Conservation (phyloP, 208 protist genomes). For the Crithidia acanthocephali region DNA sequence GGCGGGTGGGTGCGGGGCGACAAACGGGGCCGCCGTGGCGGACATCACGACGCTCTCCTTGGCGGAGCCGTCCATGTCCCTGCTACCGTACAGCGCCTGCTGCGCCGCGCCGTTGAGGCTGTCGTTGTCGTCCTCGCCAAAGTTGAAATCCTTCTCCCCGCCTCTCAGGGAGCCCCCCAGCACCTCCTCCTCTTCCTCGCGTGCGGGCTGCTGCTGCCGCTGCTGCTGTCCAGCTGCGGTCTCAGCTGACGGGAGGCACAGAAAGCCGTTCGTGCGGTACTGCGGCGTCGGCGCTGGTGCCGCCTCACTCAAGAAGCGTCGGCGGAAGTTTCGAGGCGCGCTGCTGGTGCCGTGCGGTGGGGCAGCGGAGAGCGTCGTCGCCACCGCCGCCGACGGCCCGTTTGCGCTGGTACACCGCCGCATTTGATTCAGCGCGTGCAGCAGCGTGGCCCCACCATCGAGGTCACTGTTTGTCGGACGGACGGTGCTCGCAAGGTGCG, state of each 20-base stretch:
- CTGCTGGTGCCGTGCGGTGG: not conserved
- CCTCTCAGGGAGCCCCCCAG: not conserved
- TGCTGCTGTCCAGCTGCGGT: not conserved
- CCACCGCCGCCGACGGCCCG: not conserved
- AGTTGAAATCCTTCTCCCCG: not conserved
- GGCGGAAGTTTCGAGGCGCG: slow-evolving; percentile 10
- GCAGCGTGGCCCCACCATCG: slow-evolving; percentile 1
- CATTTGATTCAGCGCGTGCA: slow-evolving; percentile 3
- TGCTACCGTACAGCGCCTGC: slow-evolving; percentile 11
- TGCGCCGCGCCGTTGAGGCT: not conserved
- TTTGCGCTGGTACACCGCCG: slow-evolving; percentile 30
- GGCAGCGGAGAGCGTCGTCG: not conserved
- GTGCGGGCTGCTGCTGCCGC: not conserved
- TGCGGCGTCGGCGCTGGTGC: not conserved
- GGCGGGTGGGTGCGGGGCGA: slow-evolving; percentile 25
- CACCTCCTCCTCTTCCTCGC: not conserved
- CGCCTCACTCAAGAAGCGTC: slow-evolving; percentile 20
- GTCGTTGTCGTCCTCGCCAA: not conserved
- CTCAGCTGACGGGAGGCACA: slow-evolving; percentile 5
- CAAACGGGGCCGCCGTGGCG: slow-evolving; percentile 1
- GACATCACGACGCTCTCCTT: slow-evolving; percentile 3
- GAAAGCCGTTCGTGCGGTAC: slow-evolving; percentile 15
- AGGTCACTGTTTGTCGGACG: not conserved
- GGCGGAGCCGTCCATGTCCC: not conserved
- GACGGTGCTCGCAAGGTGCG: slow-evolving; percentile 22